Base-by-base conservation (phyloP, 1,139 yeast genomes). In the Pneumocystis sp. region DNA sequence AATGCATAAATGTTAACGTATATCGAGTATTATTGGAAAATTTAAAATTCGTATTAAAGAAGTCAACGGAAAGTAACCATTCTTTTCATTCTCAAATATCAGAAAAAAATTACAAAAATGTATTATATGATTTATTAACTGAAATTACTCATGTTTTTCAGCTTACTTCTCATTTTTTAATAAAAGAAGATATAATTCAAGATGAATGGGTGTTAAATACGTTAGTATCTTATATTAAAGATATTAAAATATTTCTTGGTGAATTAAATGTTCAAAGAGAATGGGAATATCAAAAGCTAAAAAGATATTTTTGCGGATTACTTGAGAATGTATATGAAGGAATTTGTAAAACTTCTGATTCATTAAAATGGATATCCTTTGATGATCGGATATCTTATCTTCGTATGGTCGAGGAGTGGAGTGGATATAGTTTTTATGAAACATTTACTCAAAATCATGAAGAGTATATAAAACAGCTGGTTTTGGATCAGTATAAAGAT, bases 1-100 rank as follows among this genome's bases (percentile, higher is more conserved):
- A 96, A 70, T 89, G 96, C 68, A 84, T 91, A 74, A 95, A 95
- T 74, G 85, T 91, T 68, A 93, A 93, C 74, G 89, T 93, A 29
- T 90, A 89, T 78, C 84, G 82, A 70, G 85, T 96, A 0, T 81
- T 93, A 66, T 76, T 93, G 62, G 96, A 91, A 70, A 86, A 87
- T 68, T 78, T 91, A 19, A 90, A 88, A 29, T 80, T 84, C 0
- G 80, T 83, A 5, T 75, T 89, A 63, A 67, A 21, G 10, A 34
- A 80, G 3, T 85, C 95, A 89, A 82, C 81, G 42, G 73, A 75
- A 12, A 78, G 76, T 25, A 70, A 75, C 37, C 71, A 73, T 0
- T 68, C 71, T n/a, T 72, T 72, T 34, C 57, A 64, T 31, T 61
- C 37, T 50, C 66, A 68, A 50, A 70, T 76, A 75, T 73, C 83